phyloP scores from a whole-genome alignment of 352 stramenopile genomes.

The Globisporangium mamillatum region DNA sequence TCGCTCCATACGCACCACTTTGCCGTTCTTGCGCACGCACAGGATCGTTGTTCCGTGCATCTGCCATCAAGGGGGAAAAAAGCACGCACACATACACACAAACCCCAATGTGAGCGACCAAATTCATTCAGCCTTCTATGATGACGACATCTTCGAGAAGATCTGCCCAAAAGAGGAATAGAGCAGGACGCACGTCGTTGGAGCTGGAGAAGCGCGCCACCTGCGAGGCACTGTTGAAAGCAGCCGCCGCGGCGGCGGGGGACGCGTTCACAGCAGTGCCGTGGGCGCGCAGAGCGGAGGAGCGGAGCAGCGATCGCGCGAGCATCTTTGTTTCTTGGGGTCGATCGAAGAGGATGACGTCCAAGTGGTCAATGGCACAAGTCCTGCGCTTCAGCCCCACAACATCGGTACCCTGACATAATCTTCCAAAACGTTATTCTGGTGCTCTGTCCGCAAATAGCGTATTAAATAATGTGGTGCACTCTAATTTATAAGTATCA shows the following conservation, averaged over 20 bases:
- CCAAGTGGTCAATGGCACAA: slow-evolving; percentile 9
- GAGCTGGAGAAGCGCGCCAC: slow-evolving; percentile 50
- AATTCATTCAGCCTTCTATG: background rate
- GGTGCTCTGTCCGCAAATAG: background rate
- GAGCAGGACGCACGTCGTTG: slow-evolving; percentile 33
- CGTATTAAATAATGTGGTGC: background rate
- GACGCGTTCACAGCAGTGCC: slow-evolving; percentile 18
- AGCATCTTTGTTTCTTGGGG: slow-evolving; percentile 33
- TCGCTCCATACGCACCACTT: slow-evolving; percentile 83
- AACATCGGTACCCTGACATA: background rate
- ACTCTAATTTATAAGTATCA: background rate
- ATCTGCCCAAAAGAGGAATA: background rate
- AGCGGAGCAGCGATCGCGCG: slow-evolving; percentile 56
- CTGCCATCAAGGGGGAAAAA: slow-evolving; percentile 22
- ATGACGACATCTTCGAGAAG: slow-evolving; percentile 1
- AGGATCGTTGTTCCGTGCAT: slow-evolving; percentile 98
- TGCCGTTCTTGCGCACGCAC: slow-evolving; percentile 96
- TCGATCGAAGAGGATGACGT: slow-evolving; percentile 1
- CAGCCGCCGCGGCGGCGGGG: slow-evolving; percentile 14
- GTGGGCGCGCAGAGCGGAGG: slow-evolving; percentile 18
- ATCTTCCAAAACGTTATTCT: background rate
- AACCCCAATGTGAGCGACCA: background rate
- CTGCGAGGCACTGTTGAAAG: slow-evolving; percentile 21
- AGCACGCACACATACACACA: background rate
- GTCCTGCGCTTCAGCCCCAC: background rate